phyloP scores from a whole-genome alignment of 2,329 filamentous ascomycete genomes.

The Nigrospora osmanthi region DNA sequence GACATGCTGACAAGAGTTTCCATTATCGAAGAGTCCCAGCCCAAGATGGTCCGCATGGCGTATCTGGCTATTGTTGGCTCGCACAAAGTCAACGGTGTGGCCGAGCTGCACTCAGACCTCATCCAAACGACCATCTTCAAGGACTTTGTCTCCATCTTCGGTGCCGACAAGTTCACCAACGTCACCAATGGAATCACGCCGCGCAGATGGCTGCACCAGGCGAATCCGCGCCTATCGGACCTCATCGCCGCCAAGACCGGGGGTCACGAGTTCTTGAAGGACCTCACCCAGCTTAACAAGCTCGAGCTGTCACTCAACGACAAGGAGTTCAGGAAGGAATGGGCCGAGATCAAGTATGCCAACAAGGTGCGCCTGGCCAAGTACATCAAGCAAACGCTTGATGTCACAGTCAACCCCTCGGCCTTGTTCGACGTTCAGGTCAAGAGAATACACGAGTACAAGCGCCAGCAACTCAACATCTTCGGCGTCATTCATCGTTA shows the following conservation, averaged over 20 bases:
- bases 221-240: slow-evolving; percentile 85
- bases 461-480: slow-evolving; percentile 97
- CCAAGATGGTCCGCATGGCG: slow-evolving; percentile 98
- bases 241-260: slow-evolving; percentile 87
- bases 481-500: slow-evolving; percentile 97
- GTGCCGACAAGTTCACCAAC: slow-evolving; percentile 95
- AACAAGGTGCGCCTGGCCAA: slow-evolving; percentile 92
- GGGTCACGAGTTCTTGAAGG: slow-evolving; percentile 77
- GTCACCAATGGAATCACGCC: slow-evolving; percentile 98
- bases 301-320: slow-evolving; percentile 80
- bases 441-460: slow-evolving; percentile 99
- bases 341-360: slow-evolving; percentile 91
- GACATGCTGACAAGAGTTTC: slow-evolving; percentile 84
- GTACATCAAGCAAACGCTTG: slow-evolving; percentile 77
- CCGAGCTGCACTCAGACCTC: slow-evolving; percentile 92
- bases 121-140: slow-evolving; percentile 99
- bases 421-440: slow-evolving; percentile 95
- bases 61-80: slow-evolving; percentile 91
- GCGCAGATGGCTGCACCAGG: slow-evolving; percentile 92
- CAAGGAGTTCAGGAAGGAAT: slow-evolving; percentile 85
- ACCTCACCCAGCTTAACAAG: slow-evolving; percentile 78
- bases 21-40: slow-evolving; percentile 93
- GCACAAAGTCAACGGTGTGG: slow-evolving; percentile 98
- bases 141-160: slow-evolving; percentile 93
- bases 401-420: slow-evolving; percentile 76